Percentiles rank a stretch among this genome's conserved stretches.
These are phyloP conservation scores for Zymoseptoria pseudotritici DNA, from an alignment of 2,329 filamentous ascomycete species.

Conservation along the genomic window DNA sequence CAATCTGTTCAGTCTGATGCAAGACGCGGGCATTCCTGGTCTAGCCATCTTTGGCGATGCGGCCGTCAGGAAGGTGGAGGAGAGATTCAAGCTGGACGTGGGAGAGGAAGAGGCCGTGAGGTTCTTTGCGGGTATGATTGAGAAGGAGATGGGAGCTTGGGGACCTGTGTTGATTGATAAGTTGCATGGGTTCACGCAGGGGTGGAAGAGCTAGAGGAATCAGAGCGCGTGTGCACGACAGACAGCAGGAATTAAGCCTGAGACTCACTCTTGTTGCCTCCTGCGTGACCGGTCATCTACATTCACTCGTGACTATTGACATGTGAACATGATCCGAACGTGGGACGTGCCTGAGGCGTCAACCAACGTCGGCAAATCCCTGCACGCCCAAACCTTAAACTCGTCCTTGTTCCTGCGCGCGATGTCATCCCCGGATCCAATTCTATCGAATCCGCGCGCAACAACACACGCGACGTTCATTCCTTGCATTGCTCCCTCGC, in stretches of 20 bases:
- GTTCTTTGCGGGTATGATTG: conserved; percentile 81
- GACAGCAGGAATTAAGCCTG: neutral
- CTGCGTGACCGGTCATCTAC: neutral
- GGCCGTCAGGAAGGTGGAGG: conserved; percentile 88
- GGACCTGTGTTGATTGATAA: conserved; percentile 93
- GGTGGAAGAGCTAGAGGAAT: conserved; percentile 45
- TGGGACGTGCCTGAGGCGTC: neutral
- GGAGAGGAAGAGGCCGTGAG: conserved; percentile 86
- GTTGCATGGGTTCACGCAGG: conserved; percentile 87
- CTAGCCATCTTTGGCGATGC: conserved; percentile 61
- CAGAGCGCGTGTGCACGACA: neutral
- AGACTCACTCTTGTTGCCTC: neutral
- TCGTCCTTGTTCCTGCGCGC: neutral
- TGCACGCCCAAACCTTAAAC: neutral
- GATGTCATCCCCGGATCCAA: neutral
- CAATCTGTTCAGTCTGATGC: conserved; percentile 94
- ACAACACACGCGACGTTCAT: neutral
- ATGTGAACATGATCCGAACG: neutral
- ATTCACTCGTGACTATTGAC: too few species aligned
- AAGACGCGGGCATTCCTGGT: conserved; percentile 93
- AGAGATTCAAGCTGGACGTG: conserved; percentile 86
- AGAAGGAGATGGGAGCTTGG: conserved; percentile 80
- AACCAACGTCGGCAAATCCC: neutral
- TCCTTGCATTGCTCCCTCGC: neutral
- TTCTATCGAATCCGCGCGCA: neutral